A percentile compares a stretch with the other conserved stretches of the same genome.
Evolutionary conservation across 176 grass and related monocot species (phyloP).

Genomic region (Zea mays): DNA sequence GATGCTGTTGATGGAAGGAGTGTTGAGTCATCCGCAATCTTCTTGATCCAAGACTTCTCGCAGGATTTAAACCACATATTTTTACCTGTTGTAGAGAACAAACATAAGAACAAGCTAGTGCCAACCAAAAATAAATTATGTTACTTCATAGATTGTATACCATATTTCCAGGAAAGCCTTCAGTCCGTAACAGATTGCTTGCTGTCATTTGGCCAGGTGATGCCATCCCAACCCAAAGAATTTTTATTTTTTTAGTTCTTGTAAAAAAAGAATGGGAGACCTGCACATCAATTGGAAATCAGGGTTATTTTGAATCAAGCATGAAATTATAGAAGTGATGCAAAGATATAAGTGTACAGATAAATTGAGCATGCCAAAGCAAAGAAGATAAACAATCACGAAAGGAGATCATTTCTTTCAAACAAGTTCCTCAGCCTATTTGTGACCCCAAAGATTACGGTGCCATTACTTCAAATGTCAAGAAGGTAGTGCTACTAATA

Average conservation of each 20-base stretch:
- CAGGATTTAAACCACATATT: slow-evolving; percentile 27
- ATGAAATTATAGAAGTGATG: not conserved
- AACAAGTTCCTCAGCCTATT: not conserved
- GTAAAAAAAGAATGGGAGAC: not conserved
- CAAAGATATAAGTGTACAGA: not conserved
- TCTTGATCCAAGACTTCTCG: slow-evolving; percentile 21
- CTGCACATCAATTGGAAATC: slow-evolving; percentile 27
- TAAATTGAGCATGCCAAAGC: not conserved
- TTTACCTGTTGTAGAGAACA: slow-evolving; percentile 35
- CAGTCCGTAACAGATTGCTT: slow-evolving; percentile 36
- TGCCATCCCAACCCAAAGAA: slow-evolving; percentile 41
- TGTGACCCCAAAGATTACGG: not conserved
- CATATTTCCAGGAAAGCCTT: slow-evolving; percentile 47
- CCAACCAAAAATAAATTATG: not conserved
- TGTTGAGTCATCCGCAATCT: slow-evolving; percentile 28
- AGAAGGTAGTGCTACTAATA: not conserved
- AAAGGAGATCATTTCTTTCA: not conserved
- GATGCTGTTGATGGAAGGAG: slow-evolving; percentile 40
- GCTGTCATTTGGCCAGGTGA: slow-evolving; percentile 37
- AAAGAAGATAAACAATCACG: slow-evolving; percentile 2
- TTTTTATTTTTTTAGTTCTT: not conserved
- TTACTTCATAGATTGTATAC: slow-evolving; percentile 31
- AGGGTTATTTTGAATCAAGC: not conserved
- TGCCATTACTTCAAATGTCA: not conserved
- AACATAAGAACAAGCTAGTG: slow-evolving; percentile 13